These are phyloP conservation scores for Pachyrhizus erosus DNA, from an alignment of 306 rosid genomes.

Conservation along the genomic window DNA sequence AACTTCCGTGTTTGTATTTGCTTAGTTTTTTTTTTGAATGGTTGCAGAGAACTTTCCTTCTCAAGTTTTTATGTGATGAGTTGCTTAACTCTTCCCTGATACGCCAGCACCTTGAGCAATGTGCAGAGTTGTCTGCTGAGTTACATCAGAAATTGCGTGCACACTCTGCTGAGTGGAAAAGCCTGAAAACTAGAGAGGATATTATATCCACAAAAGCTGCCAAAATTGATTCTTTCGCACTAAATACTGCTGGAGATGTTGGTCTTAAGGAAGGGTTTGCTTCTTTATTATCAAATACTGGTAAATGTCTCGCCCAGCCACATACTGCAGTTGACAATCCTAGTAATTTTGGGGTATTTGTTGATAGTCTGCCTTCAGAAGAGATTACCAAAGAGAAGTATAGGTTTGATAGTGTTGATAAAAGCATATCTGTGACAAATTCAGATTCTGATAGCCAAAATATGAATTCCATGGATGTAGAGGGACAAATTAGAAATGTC, in stretches of 20 bases:
- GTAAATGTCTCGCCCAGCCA: constrained; percentile 50
- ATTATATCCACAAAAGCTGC: constrained; percentile 74
- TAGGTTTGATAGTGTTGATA: constrained; percentile 59
- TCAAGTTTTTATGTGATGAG: constrained; percentile 93
- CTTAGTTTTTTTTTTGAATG: constrained; percentile 38
- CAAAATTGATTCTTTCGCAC: constrained; percentile 55
- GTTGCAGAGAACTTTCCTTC: constrained; percentile 83
- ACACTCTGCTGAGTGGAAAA: constrained; percentile 78
- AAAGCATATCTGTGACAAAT: constrained; percentile 55
- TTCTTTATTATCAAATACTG: constrained; percentile 50
- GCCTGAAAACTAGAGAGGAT: constrained; percentile 84
- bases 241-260: constrained; percentile 56
- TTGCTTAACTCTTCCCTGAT: constrained; percentile 76
- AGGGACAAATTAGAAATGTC: constrained; percentile 51
- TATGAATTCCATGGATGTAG: constrained; percentile 50
- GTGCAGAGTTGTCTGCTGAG: constrained; percentile 77
- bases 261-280: constrained; percentile 57
- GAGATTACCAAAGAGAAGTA: constrained; percentile 58
- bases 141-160: constrained; percentile 90
- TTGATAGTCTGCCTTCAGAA: constrained; percentile 55
- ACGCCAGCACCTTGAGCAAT: constrained; percentile 93
- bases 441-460: constrained; percentile 64
- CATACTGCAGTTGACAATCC: constrained; percentile 51
- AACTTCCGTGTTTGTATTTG: constrained; percentile 29
- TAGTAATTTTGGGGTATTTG: constrained; percentile 46